Conservation (phyloP, 345 rosid genomes). For the Barbarea vulgaris region DNA sequence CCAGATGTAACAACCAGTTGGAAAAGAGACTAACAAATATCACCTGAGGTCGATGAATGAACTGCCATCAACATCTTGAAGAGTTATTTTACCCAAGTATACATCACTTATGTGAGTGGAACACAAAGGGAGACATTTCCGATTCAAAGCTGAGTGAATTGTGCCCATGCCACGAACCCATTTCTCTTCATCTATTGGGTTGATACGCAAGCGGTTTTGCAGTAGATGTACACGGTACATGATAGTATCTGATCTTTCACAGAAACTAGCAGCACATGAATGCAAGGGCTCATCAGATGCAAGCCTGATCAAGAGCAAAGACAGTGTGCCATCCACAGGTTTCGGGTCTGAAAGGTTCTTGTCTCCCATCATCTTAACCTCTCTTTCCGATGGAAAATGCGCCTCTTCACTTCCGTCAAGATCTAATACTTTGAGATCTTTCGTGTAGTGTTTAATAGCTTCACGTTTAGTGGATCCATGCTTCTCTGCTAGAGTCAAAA, state of each 20-base stretch:
- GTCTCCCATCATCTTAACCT: slow-evolving; percentile 95
- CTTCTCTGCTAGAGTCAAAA: slow-evolving; percentile 86
- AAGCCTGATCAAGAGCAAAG: slow-evolving; percentile 70
- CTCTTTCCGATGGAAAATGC: slow-evolving; percentile 79
- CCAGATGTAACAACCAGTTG: neutral
- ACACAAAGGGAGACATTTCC: slow-evolving; percentile 75
- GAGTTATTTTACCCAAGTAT: slow-evolving; percentile 73
- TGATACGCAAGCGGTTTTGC: slow-evolving; percentile 51
- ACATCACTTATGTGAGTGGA: slow-evolving; percentile 64
- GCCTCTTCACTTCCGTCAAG: slow-evolving; percentile 55
- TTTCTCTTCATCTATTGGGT: slow-evolving; percentile 53
- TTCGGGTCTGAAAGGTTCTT: slow-evolving; percentile 73
- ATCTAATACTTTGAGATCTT: slow-evolving; percentile 69
- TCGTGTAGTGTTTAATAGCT: slow-evolving; percentile 75
- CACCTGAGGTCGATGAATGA: slow-evolving; percentile 59
- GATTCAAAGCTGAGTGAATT: slow-evolving; percentile 63
- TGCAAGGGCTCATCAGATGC: slow-evolving; percentile 65
- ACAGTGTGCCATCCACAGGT: slow-evolving; percentile 81
- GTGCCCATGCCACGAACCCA: slow-evolving; percentile 67
- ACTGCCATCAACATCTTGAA: slow-evolving; percentile 70
- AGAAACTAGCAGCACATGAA: slow-evolving; percentile 74
- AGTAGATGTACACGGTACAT: slow-evolving; percentile 64
- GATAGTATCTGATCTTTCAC: slow-evolving; percentile 59
- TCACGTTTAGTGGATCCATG: slow-evolving; percentile 85
- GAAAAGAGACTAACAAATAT: slow-evolving; percentile 21